Evolutionary conservation across 176 grass and related monocot species (phyloP).

Genomic region (Musa schizocarpa): DNA sequence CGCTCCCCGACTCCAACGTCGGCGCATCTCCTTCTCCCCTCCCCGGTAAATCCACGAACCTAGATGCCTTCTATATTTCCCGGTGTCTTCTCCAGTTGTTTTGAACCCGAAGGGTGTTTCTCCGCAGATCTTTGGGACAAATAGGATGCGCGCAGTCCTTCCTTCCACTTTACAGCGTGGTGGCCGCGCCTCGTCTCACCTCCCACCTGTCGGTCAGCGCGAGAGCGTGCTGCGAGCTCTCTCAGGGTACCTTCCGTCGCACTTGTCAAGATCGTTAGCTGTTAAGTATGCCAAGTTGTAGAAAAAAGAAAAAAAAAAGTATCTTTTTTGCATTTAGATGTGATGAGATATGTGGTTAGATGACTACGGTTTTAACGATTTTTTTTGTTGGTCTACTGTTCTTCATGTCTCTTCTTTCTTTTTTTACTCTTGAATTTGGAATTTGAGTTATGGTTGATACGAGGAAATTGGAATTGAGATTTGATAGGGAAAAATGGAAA

Average conservation of each 20-base stretch:
- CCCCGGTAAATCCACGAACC: slow-evolving; percentile 20
- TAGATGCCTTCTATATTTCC: neutral
- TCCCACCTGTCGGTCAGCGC: slow-evolving; percentile 44
- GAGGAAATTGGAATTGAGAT: slow-evolving; percentile 17
- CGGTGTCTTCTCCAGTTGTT: neutral
- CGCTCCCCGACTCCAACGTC: slow-evolving; percentile 12
- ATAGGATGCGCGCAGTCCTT: slow-evolving; percentile 38
- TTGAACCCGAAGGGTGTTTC: neutral
- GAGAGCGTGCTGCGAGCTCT: slow-evolving; percentile 83
- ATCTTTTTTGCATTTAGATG: neutral
- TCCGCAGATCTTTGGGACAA: slow-evolving; percentile 45
- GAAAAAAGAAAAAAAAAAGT: neutral
- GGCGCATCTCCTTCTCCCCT: slow-evolving; percentile 14
- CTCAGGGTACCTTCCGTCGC: slow-evolving; percentile 95
- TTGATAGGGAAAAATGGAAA: slow-evolving; percentile 27
- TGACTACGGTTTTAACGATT: neutral
- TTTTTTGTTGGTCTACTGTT: neutral
- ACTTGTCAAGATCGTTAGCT: slow-evolving; percentile 24
- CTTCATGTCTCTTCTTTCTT: too few relatives aligned
- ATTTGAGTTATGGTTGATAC: slow-evolving; percentile 12
- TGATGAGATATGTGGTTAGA: neutral
- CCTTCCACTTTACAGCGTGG: slow-evolving; percentile 33
- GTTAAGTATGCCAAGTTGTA: neutral
- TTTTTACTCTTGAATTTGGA: neutral
- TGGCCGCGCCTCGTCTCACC: slow-evolving; percentile 39